Conservation (phyloP, 2,329 filamentous ascomycete species). For the Sarocladium kiliense region DNA sequence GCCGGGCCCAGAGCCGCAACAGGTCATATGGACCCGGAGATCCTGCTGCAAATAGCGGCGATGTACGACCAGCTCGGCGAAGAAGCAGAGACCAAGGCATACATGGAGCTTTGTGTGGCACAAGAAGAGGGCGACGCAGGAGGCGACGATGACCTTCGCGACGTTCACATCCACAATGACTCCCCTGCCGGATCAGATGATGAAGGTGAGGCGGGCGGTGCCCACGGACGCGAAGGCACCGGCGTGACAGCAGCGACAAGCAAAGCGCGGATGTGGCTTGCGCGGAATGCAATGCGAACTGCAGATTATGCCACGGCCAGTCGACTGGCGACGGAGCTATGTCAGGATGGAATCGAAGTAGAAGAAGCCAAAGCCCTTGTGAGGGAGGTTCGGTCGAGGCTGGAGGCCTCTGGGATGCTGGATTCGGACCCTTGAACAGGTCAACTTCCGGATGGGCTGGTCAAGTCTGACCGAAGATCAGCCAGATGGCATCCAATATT, state of each 20-base stretch:
- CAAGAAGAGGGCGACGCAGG: constrained; percentile 72
- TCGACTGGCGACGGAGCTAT: constrained; percentile 82
- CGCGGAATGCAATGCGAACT: constrained; percentile 69
- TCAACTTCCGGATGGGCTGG: no score
- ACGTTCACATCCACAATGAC: constrained; percentile 52
- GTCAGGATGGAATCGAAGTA: constrained; percentile 92
- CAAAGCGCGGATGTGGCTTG: constrained; percentile 91
- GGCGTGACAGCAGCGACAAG: constrained; percentile 90
- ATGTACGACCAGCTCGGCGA: constrained; percentile 82
- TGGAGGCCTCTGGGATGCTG: constrained; percentile 47
- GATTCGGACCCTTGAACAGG: constrained; percentile 11
- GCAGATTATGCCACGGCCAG: constrained; percentile 73
- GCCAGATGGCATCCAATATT: no score
- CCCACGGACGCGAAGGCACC: constrained; percentile 49
- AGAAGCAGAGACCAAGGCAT: constrained; percentile 75
- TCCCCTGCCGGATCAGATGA: constrained; percentile 35
- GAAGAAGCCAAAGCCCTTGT: constrained; percentile 95
- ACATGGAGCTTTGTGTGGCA: constrained; percentile 93
- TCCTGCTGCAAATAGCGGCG: constrained; percentile 80
- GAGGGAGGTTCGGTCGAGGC: constrained; percentile 73
- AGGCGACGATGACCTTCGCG: constrained; percentile 35
- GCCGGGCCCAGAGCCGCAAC: constrained; percentile 45
- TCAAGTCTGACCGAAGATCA: background rate
- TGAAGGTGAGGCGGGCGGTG: constrained; percentile 23
- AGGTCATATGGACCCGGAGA: constrained; percentile 76